These are phyloP conservation scores for Picea glauca DNA, from an alignment of 75 land plant species.

Conservation along the genomic window DNA sequence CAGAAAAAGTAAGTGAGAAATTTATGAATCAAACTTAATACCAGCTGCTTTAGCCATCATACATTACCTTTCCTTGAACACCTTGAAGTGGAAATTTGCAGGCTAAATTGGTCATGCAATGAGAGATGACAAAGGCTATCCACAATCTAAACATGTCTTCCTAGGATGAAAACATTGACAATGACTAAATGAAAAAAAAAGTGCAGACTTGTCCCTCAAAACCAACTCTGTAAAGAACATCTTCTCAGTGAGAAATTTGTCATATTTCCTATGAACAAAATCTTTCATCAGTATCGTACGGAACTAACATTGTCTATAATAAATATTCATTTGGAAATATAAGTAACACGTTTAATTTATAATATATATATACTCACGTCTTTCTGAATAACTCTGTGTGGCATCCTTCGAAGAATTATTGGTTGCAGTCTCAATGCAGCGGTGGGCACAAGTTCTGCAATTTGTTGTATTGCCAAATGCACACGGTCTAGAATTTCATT, in stretches of 20 bases:
- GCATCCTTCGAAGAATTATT: conserved; percentile 64
- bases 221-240: not conserved
- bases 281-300: not conserved
- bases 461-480: conserved; percentile 55
- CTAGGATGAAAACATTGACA: not conserved
- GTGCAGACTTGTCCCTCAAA: not conserved
- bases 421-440: conserved; percentile 48
- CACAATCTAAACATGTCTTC: not conserved
- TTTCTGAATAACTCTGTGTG: conserved; percentile 38
- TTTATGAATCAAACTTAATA: too few species aligned
- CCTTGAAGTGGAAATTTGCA: too few species aligned
- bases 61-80: too few species aligned
- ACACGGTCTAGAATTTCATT: conserved; percentile 58
- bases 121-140: too few species aligned
- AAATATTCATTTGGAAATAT: not conserved
- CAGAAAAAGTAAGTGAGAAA: too few species aligned
- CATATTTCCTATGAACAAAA: not conserved
- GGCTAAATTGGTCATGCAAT: too few species aligned
- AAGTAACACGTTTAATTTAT: not conserved
- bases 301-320: not conserved
- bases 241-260: not conserved
- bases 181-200: not conserved
- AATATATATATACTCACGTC: conserved; percentile 12
- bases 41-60: too few species aligned
- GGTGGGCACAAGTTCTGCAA: conserved; percentile 74